Base-by-base conservation (phyloP, 202 grass and related monocot species). In the Dendrocalamus latiflorus region DNA sequence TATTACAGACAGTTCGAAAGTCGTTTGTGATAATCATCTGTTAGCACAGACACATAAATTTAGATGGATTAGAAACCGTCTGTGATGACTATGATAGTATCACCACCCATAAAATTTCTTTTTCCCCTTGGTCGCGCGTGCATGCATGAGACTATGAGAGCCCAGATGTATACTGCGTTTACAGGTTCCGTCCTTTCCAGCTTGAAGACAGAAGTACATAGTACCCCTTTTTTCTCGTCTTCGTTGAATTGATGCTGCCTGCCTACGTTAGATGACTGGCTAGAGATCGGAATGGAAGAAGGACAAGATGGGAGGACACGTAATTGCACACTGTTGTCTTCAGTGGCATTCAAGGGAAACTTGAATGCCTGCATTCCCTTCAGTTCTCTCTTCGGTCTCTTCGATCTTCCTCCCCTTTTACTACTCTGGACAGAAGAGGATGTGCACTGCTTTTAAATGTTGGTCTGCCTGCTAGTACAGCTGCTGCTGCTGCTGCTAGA, bases 301-400 rank as follows among this genome's bases (percentile, higher is more conserved):
- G 78, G 79, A 85, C 83, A 85, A 70, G 81, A 83, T 66, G 71
- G 59, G 81, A 74, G 81, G 70, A 75, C n/a, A 64, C 71, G 60
- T 83, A 83, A 75, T 65, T 83, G 81, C 57, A 44, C 44, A 65
- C 75, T 78, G 81, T 67, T 75, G 81, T 83, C 59, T 60, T 83
- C 48, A 79, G 38, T 65, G 66, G 51, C 71, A 90, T 82, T 90
- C 73, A 86, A 72, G 65, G 57, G 72, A 36, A 49, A 72, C 69
- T 79, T 87, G 61, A 90, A 87, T 88, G 84, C 72, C 5, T 87
- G 10, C 42, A 45, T 67, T 16, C 75, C 76, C 50, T 81, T 90
- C 74, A 74, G 53, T 71, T 79, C 60, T n/a, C n/a, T n/a, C n/a
- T n/a, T 42, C 36, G 36, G 6, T 68, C 61, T 83, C 71, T 51